Conservation (phyloP, 2,329 filamentous ascomycete species). For the Exophiala alcalophila region DNA sequence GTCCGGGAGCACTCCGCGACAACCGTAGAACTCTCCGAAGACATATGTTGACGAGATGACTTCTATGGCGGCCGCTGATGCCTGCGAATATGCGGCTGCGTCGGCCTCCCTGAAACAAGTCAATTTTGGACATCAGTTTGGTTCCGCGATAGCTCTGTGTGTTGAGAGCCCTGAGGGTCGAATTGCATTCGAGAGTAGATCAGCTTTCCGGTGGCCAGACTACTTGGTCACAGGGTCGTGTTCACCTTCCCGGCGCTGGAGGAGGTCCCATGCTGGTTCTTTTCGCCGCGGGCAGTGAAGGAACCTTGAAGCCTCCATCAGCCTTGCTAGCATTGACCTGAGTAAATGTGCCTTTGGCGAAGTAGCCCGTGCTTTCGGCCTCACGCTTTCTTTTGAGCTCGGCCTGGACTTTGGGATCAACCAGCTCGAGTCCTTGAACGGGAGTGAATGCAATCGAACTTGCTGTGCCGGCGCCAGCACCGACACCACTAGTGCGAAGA, state of each 20-base stretch:
- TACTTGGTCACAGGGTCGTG: no score
- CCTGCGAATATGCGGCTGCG: no score
- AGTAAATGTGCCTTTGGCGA: constrained; percentile 95
- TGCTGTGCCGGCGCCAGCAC: constrained; percentile 78
- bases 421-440: constrained; percentile 89
- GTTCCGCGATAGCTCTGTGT: no score
- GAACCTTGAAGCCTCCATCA: constrained; percentile 76
- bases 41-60: no score
- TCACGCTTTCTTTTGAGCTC: constrained; percentile 88
- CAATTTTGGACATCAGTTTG: no score
- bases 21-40: no score
- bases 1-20: no score
- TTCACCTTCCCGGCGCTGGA: constrained; percentile 32
- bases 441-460: constrained; percentile 91
- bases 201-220: no score
- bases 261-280: constrained; percentile 59
- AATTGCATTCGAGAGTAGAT: no score
- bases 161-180: no score
- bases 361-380: constrained; percentile 92
- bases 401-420: constrained; percentile 86
- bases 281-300: constrained; percentile 70
- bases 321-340: constrained; percentile 55
- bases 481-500: constrained; percentile 77
- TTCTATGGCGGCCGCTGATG: no score
- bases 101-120: no score